A percentile compares a stretch with the other conserved stretches of the same genome.
Evolutionary conservation across 2,329 filamentous ascomycete species (phyloP).

Genomic region (Fusarium sp.): DNA sequence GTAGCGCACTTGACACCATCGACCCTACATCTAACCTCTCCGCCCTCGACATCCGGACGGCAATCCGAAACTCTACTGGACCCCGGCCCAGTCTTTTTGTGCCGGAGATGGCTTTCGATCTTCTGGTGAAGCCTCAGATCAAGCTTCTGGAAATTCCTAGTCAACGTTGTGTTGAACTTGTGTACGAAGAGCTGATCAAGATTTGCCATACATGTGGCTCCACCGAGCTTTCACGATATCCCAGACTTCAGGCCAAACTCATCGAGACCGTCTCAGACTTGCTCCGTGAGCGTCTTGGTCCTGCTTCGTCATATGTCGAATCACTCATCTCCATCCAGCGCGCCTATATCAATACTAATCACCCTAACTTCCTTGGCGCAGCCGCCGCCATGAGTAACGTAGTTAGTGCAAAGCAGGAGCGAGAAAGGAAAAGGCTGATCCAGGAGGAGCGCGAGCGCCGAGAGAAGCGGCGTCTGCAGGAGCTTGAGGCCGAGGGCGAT

Average conservation of each 20-base stretch:
- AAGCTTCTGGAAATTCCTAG: constrained; percentile 95
- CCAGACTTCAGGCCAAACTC: constrained; percentile 92
- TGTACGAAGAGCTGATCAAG: constrained; percentile 99
- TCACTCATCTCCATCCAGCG: constrained; percentile 97
- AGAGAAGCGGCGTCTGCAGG: constrained; percentile 84
- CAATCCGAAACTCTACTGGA: constrained; percentile 97
- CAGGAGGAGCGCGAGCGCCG: constrained; percentile 89
- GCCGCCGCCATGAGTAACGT: constrained; percentile 98
- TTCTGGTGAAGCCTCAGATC: constrained; percentile 98
- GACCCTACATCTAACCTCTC: constrained; percentile 96
- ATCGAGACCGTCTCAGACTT: constrained; percentile 99
- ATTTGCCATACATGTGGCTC: constrained; percentile 99
- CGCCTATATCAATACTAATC: constrained; percentile 99
- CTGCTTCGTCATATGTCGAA: constrained; percentile 90
- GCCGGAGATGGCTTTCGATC: constrained; percentile 95
- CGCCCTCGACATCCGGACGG: constrained; percentile 93
- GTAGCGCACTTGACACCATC: constrained; percentile 94
- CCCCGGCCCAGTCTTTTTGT: constrained; percentile 96
- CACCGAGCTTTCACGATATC: constrained; percentile 91
- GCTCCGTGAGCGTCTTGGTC: constrained; percentile 89
- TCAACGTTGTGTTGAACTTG: constrained; percentile 95
- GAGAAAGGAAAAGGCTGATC: constrained; percentile 82
- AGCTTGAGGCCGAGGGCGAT: constrained; percentile 82
- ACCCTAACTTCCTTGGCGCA: constrained; percentile 97
- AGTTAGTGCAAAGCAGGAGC: constrained; percentile 93